A percentile compares a stretch with the other conserved stretches of the same genome.
Evolutionary conservation across 2,329 filamentous ascomycete species (phyloP).

Genomic region (Penicillium hesseltinei): DNA sequence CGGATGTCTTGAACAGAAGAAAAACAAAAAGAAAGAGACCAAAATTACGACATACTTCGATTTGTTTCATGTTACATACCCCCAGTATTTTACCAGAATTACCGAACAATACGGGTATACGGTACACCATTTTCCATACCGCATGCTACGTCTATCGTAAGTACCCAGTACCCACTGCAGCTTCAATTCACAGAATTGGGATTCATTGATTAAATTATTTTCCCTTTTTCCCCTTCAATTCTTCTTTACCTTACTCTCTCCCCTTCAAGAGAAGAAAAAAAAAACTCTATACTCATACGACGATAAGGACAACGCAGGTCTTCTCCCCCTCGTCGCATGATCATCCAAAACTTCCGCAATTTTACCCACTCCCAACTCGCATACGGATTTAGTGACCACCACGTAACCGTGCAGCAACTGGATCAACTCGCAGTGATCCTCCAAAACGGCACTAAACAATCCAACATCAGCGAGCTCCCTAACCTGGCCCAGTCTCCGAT

Average conservation of each 20-base stretch:
- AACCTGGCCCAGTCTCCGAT: constrained; percentile 32
- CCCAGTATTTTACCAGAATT: background rate
- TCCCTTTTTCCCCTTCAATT: constrained; percentile 4
- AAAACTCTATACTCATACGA: constrained; percentile 7
- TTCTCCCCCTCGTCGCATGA: constrained; percentile 29
- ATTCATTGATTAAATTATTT: constrained; percentile 30
- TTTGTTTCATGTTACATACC: background rate
- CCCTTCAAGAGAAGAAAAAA: background rate
- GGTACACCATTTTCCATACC: constrained; percentile 6
- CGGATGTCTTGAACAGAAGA: background rate
- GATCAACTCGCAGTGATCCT: constrained; percentile 26
- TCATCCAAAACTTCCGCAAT: constrained; percentile 25
- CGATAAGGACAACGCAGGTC: constrained; percentile 20
- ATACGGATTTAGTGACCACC: constrained; percentile 31
- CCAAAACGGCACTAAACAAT: constrained; percentile 28
- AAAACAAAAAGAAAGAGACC: background rate
- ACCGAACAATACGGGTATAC: constrained; percentile 5
- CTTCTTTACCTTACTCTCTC: constrained; percentile 4
- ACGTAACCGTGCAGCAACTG: constrained; percentile 39
- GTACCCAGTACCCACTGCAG: constrained; percentile 24
- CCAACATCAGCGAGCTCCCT: constrained; percentile 25
- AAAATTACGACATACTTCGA: background rate
- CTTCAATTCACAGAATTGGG: constrained; percentile 25
- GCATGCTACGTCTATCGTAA: constrained; percentile 9
- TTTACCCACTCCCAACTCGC: constrained; percentile 24